Conservation (phyloP, 1,284 basidiomycete genomes). For the Lentinula novae-zelandiae region DNA sequence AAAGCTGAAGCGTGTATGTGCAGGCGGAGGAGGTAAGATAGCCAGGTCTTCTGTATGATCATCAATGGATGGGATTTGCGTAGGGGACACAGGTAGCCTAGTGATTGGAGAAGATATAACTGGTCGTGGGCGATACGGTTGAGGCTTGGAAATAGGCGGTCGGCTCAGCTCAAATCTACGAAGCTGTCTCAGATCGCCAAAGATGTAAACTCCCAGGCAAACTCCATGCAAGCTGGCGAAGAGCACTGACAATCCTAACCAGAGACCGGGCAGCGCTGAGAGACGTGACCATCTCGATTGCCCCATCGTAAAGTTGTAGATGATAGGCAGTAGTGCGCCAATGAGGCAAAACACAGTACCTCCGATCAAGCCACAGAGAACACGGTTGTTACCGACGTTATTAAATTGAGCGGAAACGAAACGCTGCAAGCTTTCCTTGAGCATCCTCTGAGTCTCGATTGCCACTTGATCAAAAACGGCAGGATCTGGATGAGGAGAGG, state of each 20-base stretch:
- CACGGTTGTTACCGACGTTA: conserved; percentile 73
- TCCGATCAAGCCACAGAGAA: conserved; percentile 63
- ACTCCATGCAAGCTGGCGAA: conserved; percentile 65
- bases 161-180: conserved; percentile 71
- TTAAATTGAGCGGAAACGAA: conserved; percentile 68
- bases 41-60: conserved; percentile 17
- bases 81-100: conserved; percentile 15
- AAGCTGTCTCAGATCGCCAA: conserved; percentile 77
- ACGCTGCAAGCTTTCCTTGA: conserved; percentile 59
- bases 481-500: conserved; percentile 58
- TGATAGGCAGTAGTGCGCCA: conserved; percentile 49
- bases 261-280: conserved; percentile 62
- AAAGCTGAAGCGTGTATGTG: conserved; percentile 21
- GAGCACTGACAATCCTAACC: conserved; percentile 63
- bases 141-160: conserved; percentile 54
- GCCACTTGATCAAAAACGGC: conserved; percentile 56
- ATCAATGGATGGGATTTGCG: conserved; percentile 14
- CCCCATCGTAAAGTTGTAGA: conserved; percentile 41
- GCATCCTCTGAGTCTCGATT: conserved; percentile 51
- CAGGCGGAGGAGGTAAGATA: conserved; percentile 25
- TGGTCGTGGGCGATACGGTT: conserved; percentile 27
- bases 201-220: conserved; percentile 72
- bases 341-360: conserved; percentile 44
- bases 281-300: conserved; percentile 53
- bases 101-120: conserved; percentile 21